Base-by-base conservation (phyloP, 2,329 filamentous ascomycete genomes). In the Xylaria hypoxylon region DNA sequence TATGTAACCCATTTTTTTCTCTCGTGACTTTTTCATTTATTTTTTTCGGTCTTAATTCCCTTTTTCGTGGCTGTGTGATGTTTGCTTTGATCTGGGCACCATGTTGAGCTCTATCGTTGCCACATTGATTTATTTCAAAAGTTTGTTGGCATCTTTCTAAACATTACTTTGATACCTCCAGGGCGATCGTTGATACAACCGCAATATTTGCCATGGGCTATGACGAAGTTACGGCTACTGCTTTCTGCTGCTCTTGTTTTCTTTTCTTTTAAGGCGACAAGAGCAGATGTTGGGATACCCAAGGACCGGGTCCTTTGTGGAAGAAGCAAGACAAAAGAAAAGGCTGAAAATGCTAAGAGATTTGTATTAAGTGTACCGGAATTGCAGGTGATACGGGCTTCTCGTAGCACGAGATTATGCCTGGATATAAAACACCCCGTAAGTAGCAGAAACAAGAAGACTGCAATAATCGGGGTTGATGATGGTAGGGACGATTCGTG, bases 111-210 rank as follows among this genome's bases (percentile, higher is more conserved):
- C 62, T 65, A 72, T 65, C 63, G 64, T 67, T 65, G 68, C 69
- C 68, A 62, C 64, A 69, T 71, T 70, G 69, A 68, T 72, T 72
- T 67, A 68, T 70, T 71, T 60, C 63, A 68, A 74, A 74, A 76
- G 74, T 72, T 73, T 75, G 70, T 70, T 73, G 74, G 71, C 71
- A 72, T 76, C 71, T 71, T 73, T 75, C 60, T 52, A 68, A 72
- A 70, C 62, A 68, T 70, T 73, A 75, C 65, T 74, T 74, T 75
- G 76, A 78, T 78, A 77, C 76, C 76, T 77, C 73, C 55, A 67
- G 67, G 71, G 74, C 75, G 73, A 75, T 74, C 71, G 64, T 73
- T 74, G 73, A 74, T 70, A 72, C 70, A 69, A 71, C 68, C 71
- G 70, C 71, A 67, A 72, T 70, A 65, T 72, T 73, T 70, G 65